Evolutionary conservation across 2,329 filamentous ascomycete species (phyloP), one percentile per base, ranked within the genome.

Genomic region (Phaeoacremonium minimum): DNA sequence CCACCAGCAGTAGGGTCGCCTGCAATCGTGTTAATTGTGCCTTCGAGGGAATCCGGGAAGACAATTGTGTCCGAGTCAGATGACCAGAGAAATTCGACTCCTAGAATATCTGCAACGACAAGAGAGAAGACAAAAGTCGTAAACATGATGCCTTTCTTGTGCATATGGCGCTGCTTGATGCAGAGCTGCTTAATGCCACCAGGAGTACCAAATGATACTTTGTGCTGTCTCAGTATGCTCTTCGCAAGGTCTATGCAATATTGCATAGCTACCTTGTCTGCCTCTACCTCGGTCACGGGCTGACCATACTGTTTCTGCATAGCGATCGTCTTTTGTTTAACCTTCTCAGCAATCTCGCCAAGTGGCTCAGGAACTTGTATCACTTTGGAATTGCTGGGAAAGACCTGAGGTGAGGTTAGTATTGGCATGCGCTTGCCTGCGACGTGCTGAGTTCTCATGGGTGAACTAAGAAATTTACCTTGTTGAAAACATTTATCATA

Each of bases 131-230:
- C 46, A 36, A 60, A 56, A 11, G 55, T 49, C 6, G 56, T 59
- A 33, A 63, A 63, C 56, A 62, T 60, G 32, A 63, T 56, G 7
- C 53, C 58, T 30, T 62, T 63, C 41, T 63, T 63, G 49, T 58
- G 56, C 42, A 55, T 43, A 34, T 63, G 59, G 4, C 56, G 58
- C 41, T 63, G 58, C 18, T 49, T 51, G 13, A 62, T 38, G 35
- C 57, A 61, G 11, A 42, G 20, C 18, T 42, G 35, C 17, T 33
- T 32, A 13, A 38, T 29, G 17, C 35, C 26, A 7, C 36, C 36
- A 5, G 29, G 19, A n/a, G 28, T 11, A 13, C 32, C 16, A 15
- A 30, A 14, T n/a, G n/a, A n/a, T n/a, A n/a, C n/a, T n/a, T n/a
- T n/a, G 14, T 35, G 32, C 14, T 38, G 32, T 16, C 38, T 30